These are phyloP conservation scores for Phytopythium delawarense DNA, from an alignment of 352 stramenopile species.

Conservation along the genomic window DNA sequence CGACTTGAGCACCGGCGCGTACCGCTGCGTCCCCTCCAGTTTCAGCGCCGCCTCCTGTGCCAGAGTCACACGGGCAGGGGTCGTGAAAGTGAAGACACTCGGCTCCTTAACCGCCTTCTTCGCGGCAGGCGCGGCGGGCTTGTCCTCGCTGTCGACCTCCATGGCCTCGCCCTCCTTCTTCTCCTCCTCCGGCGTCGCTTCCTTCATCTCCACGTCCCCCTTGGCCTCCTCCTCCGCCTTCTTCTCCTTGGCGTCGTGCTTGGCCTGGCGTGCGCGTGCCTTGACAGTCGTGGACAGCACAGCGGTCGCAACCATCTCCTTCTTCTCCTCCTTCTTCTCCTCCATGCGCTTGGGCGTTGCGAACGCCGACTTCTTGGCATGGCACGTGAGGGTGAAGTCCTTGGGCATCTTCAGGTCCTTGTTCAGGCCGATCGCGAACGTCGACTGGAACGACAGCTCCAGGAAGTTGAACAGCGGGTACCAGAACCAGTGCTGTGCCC, in stretches of 20 bases:
- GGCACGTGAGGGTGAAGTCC: constrained; percentile 91
- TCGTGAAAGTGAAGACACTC: constrained; percentile 90
- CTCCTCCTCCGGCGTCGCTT: constrained; percentile 33
- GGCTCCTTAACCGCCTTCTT: constrained; percentile 88
- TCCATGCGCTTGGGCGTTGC: constrained; percentile 97
- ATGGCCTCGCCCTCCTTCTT: constrained; percentile 55
- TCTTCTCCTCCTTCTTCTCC: constrained; percentile 99
- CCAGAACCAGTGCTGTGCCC: constrained; percentile 99
- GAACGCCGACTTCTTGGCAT: constrained; percentile 95
- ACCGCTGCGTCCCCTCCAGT: constrained; percentile 92
- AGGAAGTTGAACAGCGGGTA: constrained; percentile 99
- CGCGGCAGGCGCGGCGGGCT: constrained; percentile 19
- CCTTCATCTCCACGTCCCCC: constrained; percentile 48
- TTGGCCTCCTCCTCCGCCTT: constrained; percentile 54
- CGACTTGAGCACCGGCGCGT: constrained; percentile 76
- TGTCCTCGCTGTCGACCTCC: constrained; percentile 70
- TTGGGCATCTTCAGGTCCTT: constrained; percentile 98
- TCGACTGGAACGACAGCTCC: constrained; percentile 95
- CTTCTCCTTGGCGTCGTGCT: constrained; percentile 89
- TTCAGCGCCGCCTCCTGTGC: constrained; percentile 89
- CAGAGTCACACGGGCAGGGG: constrained; percentile 92
- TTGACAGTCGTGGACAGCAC: constrained; percentile 97
- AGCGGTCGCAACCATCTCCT: constrained; percentile 96
- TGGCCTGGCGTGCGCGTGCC: constrained; percentile 91
- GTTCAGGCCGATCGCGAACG: constrained; percentile 95